Conservation (phyloP, 768 basidiomycete species). For the Tulasnella sp. region DNA sequence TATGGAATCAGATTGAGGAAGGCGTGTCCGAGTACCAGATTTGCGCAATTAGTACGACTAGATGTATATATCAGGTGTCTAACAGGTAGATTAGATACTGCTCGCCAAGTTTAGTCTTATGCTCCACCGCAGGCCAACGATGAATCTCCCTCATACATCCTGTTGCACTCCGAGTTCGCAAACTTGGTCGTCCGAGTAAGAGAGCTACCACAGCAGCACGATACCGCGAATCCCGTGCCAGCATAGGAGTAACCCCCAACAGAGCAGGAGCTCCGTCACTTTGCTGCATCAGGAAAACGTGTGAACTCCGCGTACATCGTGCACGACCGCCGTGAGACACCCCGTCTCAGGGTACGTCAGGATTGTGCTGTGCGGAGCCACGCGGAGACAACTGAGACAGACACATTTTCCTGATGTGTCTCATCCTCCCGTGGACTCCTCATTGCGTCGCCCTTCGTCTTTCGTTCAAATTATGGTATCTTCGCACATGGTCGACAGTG, state of each 20-base stretch:
- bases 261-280: constrained; percentile 1
- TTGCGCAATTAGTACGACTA: neutral
- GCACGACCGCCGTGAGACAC: too few relatives aligned
- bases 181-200: neutral
- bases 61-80: neutral
- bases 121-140: neutral
- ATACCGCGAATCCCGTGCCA: constrained; percentile 9
- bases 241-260: constrained; percentile 14
- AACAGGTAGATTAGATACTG: neutral
- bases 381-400: too few relatives aligned
- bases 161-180: neutral
- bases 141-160: neutral
- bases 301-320: too few relatives aligned
- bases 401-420: too few relatives aligned
- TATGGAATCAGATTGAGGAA: neutral
- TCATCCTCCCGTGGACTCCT: too few relatives aligned
- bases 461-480: too few relatives aligned
- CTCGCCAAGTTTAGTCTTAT: neutral
- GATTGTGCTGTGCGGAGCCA: too few relatives aligned
- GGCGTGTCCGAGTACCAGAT: neutral
- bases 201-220: constrained; percentile 4
- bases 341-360: too few relatives aligned
- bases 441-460: too few relatives aligned
- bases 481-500: too few relatives aligned
- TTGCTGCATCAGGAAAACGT: too few relatives aligned